phyloP scores from a whole-genome alignment of 305 asterid genomes.

The Ilex paraguariensis region DNA sequence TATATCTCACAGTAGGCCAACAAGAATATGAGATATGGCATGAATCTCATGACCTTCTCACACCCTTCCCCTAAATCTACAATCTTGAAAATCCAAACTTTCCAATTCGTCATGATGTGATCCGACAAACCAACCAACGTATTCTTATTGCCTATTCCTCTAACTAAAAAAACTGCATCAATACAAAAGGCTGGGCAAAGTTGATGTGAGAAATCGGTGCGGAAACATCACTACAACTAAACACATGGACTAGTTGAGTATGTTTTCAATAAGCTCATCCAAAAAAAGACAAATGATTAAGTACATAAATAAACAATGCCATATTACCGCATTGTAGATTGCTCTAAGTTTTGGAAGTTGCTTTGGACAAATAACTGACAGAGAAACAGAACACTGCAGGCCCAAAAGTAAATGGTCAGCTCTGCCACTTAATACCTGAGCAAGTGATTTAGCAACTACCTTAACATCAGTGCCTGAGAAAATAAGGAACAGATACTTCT shows the following conservation, averaged over 20 bases:
- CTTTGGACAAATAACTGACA: conserved; percentile 92
- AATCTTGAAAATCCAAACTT: not conserved
- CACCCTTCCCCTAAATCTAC: not conserved
- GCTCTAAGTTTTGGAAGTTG: conserved; percentile 80
- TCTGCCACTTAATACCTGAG: conserved; percentile 9
- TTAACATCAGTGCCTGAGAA: not conserved
- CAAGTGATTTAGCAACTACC: conserved; percentile 5
- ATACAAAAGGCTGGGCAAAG: too few relatives aligned
- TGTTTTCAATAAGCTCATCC: conserved; percentile 10
- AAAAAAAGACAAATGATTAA: conserved; percentile 12
- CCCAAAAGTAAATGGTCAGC: conserved; percentile 18
- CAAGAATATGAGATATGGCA: not conserved
- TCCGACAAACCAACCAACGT: not conserved
- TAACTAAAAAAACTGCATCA: not conserved
- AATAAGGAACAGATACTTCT: not conserved
- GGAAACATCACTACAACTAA: not conserved
- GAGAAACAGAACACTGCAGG: conserved; percentile 82
- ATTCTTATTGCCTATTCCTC: not conserved
- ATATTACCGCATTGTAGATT: conserved; percentile 77
- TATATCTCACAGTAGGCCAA: not conserved
- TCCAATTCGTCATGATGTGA: too few relatives aligned
- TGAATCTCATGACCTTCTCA: not conserved
- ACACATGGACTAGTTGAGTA: not conserved
- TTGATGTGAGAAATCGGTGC: too few relatives aligned
- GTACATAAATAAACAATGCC: conserved; percentile 12